Percentiles rank a stretch among this genome's conserved stretches.
Conservation (phyloP, 75 land plant species). For the Cryptomeria japonica region DNA sequence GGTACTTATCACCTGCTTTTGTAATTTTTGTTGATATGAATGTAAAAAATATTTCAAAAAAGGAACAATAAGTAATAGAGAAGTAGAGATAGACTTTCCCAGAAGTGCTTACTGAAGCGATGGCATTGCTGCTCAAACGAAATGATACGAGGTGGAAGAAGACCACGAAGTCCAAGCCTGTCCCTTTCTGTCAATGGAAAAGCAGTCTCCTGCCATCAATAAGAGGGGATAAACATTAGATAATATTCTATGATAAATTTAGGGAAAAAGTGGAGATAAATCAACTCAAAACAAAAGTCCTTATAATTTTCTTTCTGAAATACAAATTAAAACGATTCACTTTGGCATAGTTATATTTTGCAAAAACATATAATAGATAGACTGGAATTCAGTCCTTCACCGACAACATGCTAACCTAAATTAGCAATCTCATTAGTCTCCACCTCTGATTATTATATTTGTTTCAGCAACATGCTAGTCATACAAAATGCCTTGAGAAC, state of each 20-base stretch:
- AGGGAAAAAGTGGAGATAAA: background rate
- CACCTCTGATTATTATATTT: background rate
- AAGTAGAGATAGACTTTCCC: background rate
- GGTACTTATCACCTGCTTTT: background rate
- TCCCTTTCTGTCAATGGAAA: conserved; percentile 95
- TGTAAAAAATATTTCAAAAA: background rate
- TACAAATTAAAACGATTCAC: background rate
- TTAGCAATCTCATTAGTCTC: background rate
- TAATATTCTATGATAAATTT: background rate
- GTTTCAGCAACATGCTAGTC: background rate
- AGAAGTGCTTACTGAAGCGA: conserved; percentile 82
- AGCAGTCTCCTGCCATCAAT: conserved; percentile 73
- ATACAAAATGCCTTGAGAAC: background rate
- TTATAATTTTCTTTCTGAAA: background rate
- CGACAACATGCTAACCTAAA: background rate
- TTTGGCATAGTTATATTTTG: background rate
- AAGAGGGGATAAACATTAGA: background rate
- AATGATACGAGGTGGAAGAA: conserved; percentile 90
- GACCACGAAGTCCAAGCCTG: conserved; percentile 91
- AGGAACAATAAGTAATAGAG: background rate
- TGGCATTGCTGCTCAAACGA: conserved; percentile 91
- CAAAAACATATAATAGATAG: background rate
- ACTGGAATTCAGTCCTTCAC: background rate
- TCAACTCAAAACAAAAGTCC: background rate
- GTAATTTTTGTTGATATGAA: background rate